phyloP scores from a whole-genome alignment of 139 green algal genomes.

The Closterium sp. region DNA sequence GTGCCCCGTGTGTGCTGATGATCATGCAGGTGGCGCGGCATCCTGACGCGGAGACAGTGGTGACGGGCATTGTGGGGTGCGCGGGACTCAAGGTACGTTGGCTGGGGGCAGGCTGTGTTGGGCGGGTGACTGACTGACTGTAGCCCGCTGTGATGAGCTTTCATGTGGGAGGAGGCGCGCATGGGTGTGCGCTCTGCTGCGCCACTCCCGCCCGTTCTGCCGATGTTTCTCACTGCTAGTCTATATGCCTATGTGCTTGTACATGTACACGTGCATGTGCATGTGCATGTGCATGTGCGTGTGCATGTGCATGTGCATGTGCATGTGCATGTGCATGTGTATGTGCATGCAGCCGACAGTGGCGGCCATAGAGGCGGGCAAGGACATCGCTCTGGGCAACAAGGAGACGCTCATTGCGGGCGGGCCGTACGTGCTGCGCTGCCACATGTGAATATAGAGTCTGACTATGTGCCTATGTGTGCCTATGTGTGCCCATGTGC shows the following conservation, averaged over 20 bases:
- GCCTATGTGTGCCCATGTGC: too few species aligned
- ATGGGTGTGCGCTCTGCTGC: too few species aligned
- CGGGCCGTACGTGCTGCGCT: constrained; percentile 84
- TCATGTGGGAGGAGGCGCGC: too few species aligned
- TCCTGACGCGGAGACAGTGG: constrained; percentile 60
- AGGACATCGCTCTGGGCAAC: constrained; percentile 99
- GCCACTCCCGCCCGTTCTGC: not conserved
- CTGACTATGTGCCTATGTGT: too few species aligned
- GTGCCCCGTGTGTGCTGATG: not conserved
- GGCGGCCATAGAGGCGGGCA: constrained; percentile 91
- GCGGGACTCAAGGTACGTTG: constrained; percentile 72
- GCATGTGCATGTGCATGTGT: too few species aligned
- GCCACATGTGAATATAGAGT: constrained; percentile 66
- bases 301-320: not conserved
- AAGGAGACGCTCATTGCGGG: constrained; percentile 99
- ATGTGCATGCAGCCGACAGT: constrained; percentile 75
- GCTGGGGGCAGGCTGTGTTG: too few species aligned
- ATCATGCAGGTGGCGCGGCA: constrained; percentile 52
- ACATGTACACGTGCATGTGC: too few species aligned
- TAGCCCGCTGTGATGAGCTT: too few species aligned
- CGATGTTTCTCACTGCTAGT: not conserved
- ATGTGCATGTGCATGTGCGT: not conserved
- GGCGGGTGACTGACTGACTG: too few species aligned
- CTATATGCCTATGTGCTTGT: too few species aligned
- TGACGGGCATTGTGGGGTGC: constrained; percentile 95